Evolutionary conservation across 805 yeast species (phyloP).

Genomic region (Saturnispora saitoi): DNA sequence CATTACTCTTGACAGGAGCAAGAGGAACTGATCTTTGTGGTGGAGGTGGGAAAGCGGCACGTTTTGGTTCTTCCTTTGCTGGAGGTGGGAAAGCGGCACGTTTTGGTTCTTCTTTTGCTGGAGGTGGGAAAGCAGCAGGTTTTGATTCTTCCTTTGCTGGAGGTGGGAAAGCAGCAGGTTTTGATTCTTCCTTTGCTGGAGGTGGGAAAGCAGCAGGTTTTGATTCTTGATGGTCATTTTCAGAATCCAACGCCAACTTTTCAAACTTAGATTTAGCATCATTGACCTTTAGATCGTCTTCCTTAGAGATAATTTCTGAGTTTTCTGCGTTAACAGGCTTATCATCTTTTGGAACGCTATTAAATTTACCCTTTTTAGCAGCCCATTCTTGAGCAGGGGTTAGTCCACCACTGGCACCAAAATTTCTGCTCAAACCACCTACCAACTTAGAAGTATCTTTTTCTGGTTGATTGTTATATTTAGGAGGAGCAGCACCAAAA

Average conservation of each 20-base stretch:
- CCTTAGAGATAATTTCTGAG: slow-evolving; percentile 14
- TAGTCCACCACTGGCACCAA: slow-evolving; percentile 65
- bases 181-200: slow-evolving; percentile 8
- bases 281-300: slow-evolving; percentile 26
- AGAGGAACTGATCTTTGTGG: slow-evolving; percentile 15
- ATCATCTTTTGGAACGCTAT: slow-evolving; percentile 30
- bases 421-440: slow-evolving; percentile 54
- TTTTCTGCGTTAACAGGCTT: slow-evolving; percentile 25
- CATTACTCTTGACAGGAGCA: slow-evolving; percentile 17
- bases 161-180: slow-evolving; percentile 15
- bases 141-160: slow-evolving; percentile 9
- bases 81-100: slow-evolving; percentile 16
- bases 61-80: slow-evolving; percentile 13
- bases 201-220: slow-evolving; percentile 14
- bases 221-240: slow-evolving; percentile 16
- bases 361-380: slow-evolving; percentile 68
- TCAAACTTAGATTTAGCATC: slow-evolving; percentile 28
- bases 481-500: slow-evolving; percentile 30
- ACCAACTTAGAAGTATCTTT: slow-evolving; percentile 38
- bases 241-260: slow-evolving; percentile 19
- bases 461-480: slow-evolving; percentile 23
- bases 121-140: slow-evolving; percentile 15
- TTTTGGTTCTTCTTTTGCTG: background rate
- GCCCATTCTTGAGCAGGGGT: slow-evolving; percentile 97
- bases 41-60: slow-evolving; percentile 9